Base-by-base conservation (phyloP, 805 yeast genomes). In the Wickerhamomyces queroliae region DNA sequence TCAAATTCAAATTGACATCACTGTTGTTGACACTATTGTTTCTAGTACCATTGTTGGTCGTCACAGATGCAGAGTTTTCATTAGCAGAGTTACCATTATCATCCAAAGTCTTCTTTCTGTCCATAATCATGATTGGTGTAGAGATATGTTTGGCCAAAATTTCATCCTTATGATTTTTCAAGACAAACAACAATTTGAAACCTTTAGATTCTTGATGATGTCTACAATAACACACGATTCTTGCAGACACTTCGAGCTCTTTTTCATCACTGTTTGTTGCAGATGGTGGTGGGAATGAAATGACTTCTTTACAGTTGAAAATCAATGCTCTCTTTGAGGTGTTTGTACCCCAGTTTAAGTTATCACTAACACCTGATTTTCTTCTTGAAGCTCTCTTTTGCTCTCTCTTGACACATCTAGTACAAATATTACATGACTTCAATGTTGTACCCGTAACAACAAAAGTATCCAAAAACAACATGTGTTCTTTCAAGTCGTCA, bases 201-300 rank as follows among this genome's bases (percentile, higher is more conserved):
- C 99, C 99, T 30, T 73, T 73, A n/a, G 80, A 67, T 46, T 90
- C 96, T 48, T 80, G 78, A 62, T 93, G 99, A 62, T 93, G 99
- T 48, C 98, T 78, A 64, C 98, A 93, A 59, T 93, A 91, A 62
- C 99, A 91, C 9, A 91, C 91, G 31, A 93, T 78, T 61, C 99
- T 76, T 19, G 96, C 66, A 17, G 77, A 75, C 5, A 79, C 57
- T 36, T 72, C 78, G 16, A 76, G 52, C 26, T 52, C 54, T 33
- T 65, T 66, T 13, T 59, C 57, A 34, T 50, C 48, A n/a, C n/a
- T n/a, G 56, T 42, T 13, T 29, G 33, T 9, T 44, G 22, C n/a
- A 6, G 53, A 51, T 23, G 83, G 80, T 21, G 81, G 69, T 7
- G 86, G 85, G 52, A 84, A 75, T 12, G 87, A 76, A 30, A 88